A percentile compares a stretch with the other conserved stretches of the same genome.
These are phyloP conservation scores for Phytophthora niederhauseri DNA, from an alignment of 352 stramenopile species.

Conservation along the genomic window DNA sequence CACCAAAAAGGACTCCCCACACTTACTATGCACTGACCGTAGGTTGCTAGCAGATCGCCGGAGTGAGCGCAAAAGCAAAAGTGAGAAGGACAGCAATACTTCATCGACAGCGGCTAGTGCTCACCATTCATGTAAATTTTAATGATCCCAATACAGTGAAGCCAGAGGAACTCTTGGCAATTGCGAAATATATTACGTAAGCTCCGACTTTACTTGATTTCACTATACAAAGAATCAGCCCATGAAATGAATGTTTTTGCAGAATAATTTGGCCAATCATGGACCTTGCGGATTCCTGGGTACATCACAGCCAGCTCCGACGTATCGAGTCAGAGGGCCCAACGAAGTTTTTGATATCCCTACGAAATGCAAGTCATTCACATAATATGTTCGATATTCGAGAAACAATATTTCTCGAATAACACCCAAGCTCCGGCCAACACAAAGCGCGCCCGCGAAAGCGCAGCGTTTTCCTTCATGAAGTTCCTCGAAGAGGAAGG, in stretches of 20 bases:
- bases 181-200: too few relatives aligned
- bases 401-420: conserved; percentile 15
- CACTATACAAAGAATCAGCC: not conserved
- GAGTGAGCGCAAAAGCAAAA: not conserved
- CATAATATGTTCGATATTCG: too few relatives aligned
- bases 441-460: conserved; percentile 25
- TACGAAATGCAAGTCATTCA: conserved; percentile 7
- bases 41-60: not conserved
- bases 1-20: too few relatives aligned
- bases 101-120: not conserved
- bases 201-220: not conserved
- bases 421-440: conserved; percentile 20
- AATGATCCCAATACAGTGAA: not conserved
- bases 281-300: not conserved
- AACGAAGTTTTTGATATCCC: conserved; percentile 5
- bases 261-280: conserved; percentile 1
- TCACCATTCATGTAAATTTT: not conserved
- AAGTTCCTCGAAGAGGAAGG: conserved; percentile 20
- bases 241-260: not conserved
- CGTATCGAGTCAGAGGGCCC: conserved; percentile 8
- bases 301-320: not conserved
- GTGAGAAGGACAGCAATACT: not conserved
- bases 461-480: conserved; percentile 21
- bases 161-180: too few relatives aligned
- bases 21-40: not conserved